Percentiles rank a stretch among this genome's conserved stretches.
These are phyloP conservation scores for Larix kaempferi DNA, from an alignment of 75 land plant species.

Conservation along the genomic window DNA sequence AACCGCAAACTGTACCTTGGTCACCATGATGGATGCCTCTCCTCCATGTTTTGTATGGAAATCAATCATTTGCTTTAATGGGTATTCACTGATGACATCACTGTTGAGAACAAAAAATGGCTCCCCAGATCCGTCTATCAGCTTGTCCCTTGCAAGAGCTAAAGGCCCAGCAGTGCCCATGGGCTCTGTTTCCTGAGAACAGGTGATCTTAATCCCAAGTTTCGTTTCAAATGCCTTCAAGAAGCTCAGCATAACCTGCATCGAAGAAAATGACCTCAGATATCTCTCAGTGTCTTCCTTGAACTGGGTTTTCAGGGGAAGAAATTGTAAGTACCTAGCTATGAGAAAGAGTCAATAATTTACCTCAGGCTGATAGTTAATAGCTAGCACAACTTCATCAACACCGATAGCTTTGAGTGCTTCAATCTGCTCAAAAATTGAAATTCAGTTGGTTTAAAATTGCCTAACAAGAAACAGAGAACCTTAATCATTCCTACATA, in stretches of 20 bases:
- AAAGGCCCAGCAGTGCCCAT: slow-evolving; percentile 97
- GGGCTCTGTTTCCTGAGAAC: slow-evolving; percentile 94
- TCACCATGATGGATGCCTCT: slow-evolving; percentile 97
- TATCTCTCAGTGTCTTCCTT: not conserved
- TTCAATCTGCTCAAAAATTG: slow-evolving; percentile 60
- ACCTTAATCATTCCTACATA: too few species aligned
- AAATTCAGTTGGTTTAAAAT: not conserved
- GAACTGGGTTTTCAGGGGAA: not conserved
- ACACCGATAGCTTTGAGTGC: slow-evolving; percentile 91
- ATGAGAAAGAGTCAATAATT: not conserved
- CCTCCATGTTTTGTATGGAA: slow-evolving; percentile 88
- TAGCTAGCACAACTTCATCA: slow-evolving; percentile 84
- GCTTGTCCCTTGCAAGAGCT: slow-evolving; percentile 85
- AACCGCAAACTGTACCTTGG: slow-evolving; percentile 56
- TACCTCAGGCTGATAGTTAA: slow-evolving; percentile 97
- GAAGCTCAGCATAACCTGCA: slow-evolving; percentile 91
- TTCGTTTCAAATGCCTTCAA: slow-evolving; percentile 81
- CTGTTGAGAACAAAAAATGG: slow-evolving; percentile 95
- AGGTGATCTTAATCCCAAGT: slow-evolving; percentile 83
- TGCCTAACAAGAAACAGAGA: not conserved
- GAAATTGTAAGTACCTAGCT: not conserved
- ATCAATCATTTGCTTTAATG: slow-evolving; percentile 76
- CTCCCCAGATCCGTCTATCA: slow-evolving; percentile 74
- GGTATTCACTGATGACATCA: slow-evolving; percentile 96
- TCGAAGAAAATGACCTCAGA: not conserved